Evolutionary conservation across 2,329 filamentous ascomycete genomes (phyloP).

Genomic region (Tolypocladium amazonense): DNA sequence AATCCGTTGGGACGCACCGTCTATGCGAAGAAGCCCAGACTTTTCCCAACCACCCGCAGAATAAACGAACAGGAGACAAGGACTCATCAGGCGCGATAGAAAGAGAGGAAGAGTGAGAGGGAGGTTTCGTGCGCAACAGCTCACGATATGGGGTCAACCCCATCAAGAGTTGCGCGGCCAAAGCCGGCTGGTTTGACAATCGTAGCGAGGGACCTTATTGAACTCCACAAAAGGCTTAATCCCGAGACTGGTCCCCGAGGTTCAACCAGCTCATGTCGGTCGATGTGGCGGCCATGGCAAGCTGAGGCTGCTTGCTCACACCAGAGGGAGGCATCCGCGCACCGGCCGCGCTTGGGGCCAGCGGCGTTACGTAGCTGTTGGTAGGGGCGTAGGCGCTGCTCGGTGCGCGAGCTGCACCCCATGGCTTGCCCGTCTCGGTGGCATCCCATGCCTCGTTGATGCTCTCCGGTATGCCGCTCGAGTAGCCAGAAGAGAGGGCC

Average conservation of each 20-base stretch:
- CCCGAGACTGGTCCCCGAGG: conserved; percentile 38
- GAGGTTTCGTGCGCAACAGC: background rate
- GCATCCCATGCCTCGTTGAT: conserved; percentile 47
- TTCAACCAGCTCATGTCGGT: conserved; percentile 77
- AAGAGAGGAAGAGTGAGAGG: background rate
- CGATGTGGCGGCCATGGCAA: conserved; percentile 37
- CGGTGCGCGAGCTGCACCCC: conserved; percentile 38
- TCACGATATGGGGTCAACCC: background rate
- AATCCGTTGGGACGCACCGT: background rate
- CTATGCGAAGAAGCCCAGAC: conserved; percentile 2
- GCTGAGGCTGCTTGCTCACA: conserved; percentile 38
- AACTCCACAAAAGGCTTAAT: conserved; percentile 6
- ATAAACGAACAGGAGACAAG: background rate
- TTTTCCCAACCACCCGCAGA: background rate
- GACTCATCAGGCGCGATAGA: background rate
- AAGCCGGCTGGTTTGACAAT: background rate
- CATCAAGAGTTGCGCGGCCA: background rate
- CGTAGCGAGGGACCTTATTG: background rate
- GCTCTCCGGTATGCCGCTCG: conserved; percentile 56
- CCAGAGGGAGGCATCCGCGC: conserved; percentile 20
- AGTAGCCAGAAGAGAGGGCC: conserved; percentile 42
- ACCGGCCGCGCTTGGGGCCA: conserved; percentile 24
- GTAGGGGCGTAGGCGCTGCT: conserved; percentile 41
- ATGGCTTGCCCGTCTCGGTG: conserved; percentile 30
- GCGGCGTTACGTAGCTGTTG: conserved; percentile 30